Evolutionary conservation across 257 asterid species (phyloP), one percentile per base, ranked within the genome.

Genomic region (Nicotiana noctiflora): DNA sequence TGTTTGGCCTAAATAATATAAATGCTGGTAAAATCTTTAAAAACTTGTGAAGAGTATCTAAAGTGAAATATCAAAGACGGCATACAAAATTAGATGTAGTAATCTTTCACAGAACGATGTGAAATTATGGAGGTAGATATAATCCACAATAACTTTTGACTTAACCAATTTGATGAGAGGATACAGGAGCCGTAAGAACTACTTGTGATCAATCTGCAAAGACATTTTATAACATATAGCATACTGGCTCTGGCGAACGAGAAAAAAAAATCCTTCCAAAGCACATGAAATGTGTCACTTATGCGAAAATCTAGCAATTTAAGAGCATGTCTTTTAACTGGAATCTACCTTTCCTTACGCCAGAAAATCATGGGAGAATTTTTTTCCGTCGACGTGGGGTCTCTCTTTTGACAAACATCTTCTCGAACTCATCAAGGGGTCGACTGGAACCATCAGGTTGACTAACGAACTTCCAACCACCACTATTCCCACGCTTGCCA

Each of bases 381-480:
- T 81, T 92, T 23, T 86, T 79, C 19, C 97, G 90, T 79, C 97
- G 83, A 5, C 90, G 90, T 57, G 98, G 98, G 74, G 97, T 93
- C 91, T 95, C 99, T 86, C 97, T 84, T 85, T 86, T 91, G 56
- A 95, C 91, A 82, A 92, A 95, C 97, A 90, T 90, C 84, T 91
- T 95, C 83, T 95, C 98, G 2, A 81, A 65, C 67, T 93, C 98
- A 61, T 95, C 89, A 6, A 95, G 84, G 51, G 99, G 97, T 57
- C 99, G 84, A 80, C 86, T 92, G 27, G 99, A 95, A n/a, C 99
- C 99, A 81, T 95, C 92, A 32, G 95, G 93, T 82, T 81, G 82
- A 64, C 98, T 95, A 29, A 94, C 59, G 29, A 95, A 95, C 85
- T 95, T 95, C 93, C 89, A 86, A 66, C 99, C 99, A 23, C 99